These are phyloP conservation scores for Backusella morwellensis DNA, from an alignment of 192 early-diverging fungal species.

Conservation along the genomic window DNA sequence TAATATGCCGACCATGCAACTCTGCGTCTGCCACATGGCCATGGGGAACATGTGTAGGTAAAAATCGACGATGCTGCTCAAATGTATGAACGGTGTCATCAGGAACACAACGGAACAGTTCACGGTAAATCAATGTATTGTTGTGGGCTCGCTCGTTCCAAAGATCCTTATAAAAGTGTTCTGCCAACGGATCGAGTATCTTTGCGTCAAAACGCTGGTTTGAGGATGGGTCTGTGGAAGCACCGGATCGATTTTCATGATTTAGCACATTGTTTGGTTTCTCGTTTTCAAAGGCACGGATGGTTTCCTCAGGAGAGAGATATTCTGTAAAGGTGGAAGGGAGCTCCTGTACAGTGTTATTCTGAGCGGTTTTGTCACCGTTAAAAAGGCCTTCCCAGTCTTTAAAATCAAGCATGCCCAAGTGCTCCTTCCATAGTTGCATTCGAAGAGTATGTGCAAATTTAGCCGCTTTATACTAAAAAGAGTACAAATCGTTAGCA, in stretches of 20 bases:
- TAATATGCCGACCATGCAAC: conserved; percentile 31
- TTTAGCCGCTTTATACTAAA: conserved; percentile 63
- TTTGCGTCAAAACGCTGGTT: conserved; percentile 21
- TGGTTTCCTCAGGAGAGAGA: not conserved
- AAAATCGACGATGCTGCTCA: conserved; percentile 48
- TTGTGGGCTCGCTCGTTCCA: conserved; percentile 58
- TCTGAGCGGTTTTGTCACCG: not conserved
- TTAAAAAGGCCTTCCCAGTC: conserved; percentile 28
- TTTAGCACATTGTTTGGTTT: conserved; percentile 14
- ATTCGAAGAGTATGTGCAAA: conserved; percentile 73
- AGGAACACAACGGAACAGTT: conserved; percentile 83
- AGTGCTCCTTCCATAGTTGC: conserved; percentile 81
- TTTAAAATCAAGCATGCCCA: conserved; percentile 59
- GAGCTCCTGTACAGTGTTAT: not conserved
- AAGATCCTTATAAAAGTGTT: conserved; percentile 56
- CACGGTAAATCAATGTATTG: conserved; percentile 71
- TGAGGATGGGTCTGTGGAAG: not conserved
- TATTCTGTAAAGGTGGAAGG: not conserved
- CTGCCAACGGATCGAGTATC: conserved; percentile 70
- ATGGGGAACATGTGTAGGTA: conserved; percentile 41
- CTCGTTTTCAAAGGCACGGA: not conserved
- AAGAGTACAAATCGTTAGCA: not conserved
- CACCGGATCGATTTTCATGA: not conserved
- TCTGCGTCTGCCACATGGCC: conserved; percentile 53
- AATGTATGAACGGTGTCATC: conserved; percentile 70